Evolutionary conservation across 192 early-diverging fungal genomes (phyloP).

Genomic region (Haplosporangium gracile): DNA sequence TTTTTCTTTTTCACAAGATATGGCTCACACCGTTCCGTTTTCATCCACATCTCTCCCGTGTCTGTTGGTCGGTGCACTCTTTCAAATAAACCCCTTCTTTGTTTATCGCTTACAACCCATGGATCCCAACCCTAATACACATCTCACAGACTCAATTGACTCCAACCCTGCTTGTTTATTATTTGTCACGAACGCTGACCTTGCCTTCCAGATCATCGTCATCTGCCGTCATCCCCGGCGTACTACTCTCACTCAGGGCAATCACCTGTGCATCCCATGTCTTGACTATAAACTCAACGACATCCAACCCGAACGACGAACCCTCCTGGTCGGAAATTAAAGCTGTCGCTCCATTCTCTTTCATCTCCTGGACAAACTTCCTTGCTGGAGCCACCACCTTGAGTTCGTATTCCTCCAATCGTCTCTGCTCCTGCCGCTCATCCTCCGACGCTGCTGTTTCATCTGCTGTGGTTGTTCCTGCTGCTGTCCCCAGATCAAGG

Average conservation of each 20-base stretch:
- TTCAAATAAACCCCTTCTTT: neutral
- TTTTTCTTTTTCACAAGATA: neutral
- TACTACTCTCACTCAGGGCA: neutral
- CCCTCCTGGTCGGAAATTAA: neutral
- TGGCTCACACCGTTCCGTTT: constrained; percentile 13
- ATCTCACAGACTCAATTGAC: neutral
- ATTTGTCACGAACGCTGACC: constrained; percentile 29
- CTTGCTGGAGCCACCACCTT: constrained; percentile 24
- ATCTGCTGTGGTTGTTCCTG: neutral
- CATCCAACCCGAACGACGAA: constrained; percentile 10
- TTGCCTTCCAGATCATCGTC: constrained; percentile 2
- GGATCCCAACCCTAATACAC: neutral
- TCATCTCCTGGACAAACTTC: neutral
- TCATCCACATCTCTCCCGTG: constrained; percentile 14
- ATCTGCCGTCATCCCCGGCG: neutral
- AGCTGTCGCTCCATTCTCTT: neutral
- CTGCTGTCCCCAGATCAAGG: neutral
- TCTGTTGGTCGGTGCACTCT: constrained; percentile 1
- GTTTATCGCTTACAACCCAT: neutral
- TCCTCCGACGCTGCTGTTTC: neutral
- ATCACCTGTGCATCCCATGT: constrained; percentile 44
- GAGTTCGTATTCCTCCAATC: constrained; percentile 15
- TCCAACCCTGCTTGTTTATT: constrained; percentile 21
- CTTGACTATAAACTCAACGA: constrained; percentile 24
- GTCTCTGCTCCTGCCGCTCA: neutral